Percentiles rank a stretch among this genome's conserved stretches.
These are phyloP conservation scores for Schoenoplectus triqueter DNA, from an alignment of 202 grass and related monocot species.

Conservation along the genomic window DNA sequence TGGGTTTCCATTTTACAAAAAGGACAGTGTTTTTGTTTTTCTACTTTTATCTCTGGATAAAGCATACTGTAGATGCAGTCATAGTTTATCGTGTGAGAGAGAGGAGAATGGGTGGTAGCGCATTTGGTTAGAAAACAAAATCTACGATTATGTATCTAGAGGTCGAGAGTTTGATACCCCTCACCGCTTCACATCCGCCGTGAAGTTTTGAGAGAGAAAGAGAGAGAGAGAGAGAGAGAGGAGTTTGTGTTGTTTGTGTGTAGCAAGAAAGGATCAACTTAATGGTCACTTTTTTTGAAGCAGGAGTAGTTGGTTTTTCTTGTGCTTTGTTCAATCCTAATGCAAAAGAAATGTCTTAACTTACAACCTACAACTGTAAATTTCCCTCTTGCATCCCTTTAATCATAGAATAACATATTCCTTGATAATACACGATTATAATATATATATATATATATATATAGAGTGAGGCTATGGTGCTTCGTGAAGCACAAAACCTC, in stretches of 20 bases:
- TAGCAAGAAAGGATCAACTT: conserved; percentile 35
- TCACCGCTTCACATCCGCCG: no score
- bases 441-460: no score
- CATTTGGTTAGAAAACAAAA: no score
- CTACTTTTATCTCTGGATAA: conserved; percentile 34
- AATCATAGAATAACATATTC: not conserved
- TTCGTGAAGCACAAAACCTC: no score
- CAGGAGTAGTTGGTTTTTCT: conserved; percentile 22
- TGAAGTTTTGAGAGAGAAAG: no score
- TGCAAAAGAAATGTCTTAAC: not conserved
- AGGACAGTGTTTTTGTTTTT: conserved; percentile 24
- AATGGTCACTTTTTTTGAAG: conserved; percentile 34
- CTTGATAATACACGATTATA: no score
- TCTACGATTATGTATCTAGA: no score
- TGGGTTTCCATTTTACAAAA: not conserved
- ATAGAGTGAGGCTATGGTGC: no score
- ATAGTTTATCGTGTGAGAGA: conserved; percentile 40
- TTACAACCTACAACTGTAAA: not conserved
- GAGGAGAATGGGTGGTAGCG: no score
- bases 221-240: conserved; percentile 28
- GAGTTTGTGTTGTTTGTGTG: conserved; percentile 8
- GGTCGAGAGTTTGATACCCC: no score
- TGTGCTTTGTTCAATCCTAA: conserved; percentile 36
- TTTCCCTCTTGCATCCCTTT: conserved; percentile 14
- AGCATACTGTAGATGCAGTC: conserved; percentile 38